Conservation (phyloP, 495 filamentous ascomycete species). For the Annulohypoxylon maeteangense region DNA sequence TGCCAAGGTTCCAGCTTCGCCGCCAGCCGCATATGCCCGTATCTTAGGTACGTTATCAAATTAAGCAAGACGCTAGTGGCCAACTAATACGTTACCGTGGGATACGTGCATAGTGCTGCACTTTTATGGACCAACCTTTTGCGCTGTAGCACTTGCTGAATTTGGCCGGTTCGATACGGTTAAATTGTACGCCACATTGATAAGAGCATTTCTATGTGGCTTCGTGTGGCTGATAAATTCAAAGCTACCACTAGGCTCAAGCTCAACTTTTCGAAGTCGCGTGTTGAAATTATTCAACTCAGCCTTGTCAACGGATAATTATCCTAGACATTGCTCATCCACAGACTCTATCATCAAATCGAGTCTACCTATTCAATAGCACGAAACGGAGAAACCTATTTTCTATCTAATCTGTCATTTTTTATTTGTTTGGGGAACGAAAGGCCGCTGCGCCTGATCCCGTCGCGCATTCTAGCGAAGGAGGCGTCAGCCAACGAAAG, state of each 20-base stretch:
- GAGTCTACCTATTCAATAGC: not conserved
- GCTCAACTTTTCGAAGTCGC: constrained; percentile 37
- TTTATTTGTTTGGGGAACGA: not conserved
- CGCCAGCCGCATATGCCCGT: not conserved
- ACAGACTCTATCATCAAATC: not conserved
- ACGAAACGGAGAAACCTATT: not conserved
- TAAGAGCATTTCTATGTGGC: not conserved
- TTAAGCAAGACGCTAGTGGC: constrained; percentile 21
- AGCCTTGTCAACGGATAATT: constrained; percentile 30
- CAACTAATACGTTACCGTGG: constrained; percentile 5
- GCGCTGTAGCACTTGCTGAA: constrained; percentile 23
- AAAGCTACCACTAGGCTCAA: constrained; percentile 21
- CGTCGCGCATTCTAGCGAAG: constrained; percentile 17
- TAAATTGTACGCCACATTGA: constrained; percentile 18
- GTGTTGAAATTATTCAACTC: constrained; percentile 31
- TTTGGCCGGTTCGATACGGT: constrained; percentile 14
- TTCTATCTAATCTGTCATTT: not conserved
- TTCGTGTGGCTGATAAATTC: constrained; percentile 4
- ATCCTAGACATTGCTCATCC: constrained; percentile 1
- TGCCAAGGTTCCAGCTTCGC: constrained; percentile 19
- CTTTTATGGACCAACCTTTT: not conserved
- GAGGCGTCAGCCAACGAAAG: constrained; percentile 15
- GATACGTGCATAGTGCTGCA: constrained; percentile 1
- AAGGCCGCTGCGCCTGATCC: constrained; percentile 4
- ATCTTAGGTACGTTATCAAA: constrained; percentile 14